Evolutionary conservation across 257 asterid species (phyloP).

Genomic region (Gentiana dahurica): DNA sequence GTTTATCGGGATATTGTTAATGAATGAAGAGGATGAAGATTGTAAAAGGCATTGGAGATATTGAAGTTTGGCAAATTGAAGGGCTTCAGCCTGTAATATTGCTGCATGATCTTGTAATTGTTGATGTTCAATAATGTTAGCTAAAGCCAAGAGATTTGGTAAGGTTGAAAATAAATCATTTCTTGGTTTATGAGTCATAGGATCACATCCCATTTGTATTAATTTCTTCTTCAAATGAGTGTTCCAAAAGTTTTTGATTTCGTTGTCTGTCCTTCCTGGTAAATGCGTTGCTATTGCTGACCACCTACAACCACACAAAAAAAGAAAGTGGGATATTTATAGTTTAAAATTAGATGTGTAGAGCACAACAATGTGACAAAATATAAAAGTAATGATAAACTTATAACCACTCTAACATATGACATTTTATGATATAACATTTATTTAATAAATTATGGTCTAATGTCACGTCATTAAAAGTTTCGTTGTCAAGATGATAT

Average conservation of each 20-base stretch:
- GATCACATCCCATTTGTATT: conserved; percentile 83
- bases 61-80: conserved; percentile 35
- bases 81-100: conserved; percentile 31
- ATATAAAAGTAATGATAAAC: neutral
- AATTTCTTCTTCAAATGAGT: conserved; percentile 80
- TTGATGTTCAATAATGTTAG: conserved; percentile 52
- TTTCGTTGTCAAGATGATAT: no score
- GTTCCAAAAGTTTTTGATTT: conserved; percentile 81
- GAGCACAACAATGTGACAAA: no score
- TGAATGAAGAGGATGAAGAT: conserved; percentile 11
- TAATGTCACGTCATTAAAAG: no score
- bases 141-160: conserved; percentile 69
- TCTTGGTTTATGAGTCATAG: conserved; percentile 84
- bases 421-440: no score
- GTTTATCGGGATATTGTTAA: neutral
- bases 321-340: neutral
- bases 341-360: no score
- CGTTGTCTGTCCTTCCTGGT: conserved; percentile 53
- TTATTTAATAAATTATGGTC: no score
- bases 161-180: conserved; percentile 62
- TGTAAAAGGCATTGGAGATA: conserved; percentile 43
- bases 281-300: conserved; percentile 75
- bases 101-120: conserved; percentile 47
- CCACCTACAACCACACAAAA: conserved; percentile 35
- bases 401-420: no score